A percentile compares a stretch with the other conserved stretches of the same genome.
These are phyloP conservation scores for Verticillium longisporum DNA, from an alignment of 2,329 filamentous ascomycete genomes.

Conservation along the genomic window DNA sequence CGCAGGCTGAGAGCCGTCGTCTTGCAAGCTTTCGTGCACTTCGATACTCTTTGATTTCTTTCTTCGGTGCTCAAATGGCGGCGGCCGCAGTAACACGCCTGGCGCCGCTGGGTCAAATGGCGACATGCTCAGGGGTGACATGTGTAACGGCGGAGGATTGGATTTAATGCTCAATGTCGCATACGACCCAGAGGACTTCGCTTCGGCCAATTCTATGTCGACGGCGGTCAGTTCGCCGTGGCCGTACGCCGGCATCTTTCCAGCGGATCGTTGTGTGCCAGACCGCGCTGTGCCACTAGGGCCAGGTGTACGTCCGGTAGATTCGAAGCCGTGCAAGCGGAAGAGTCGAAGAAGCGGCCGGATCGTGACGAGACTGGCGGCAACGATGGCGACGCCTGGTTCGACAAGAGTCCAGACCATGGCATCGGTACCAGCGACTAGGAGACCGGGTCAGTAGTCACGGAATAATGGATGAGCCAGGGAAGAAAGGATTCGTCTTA, in stretches of 20 bases:
- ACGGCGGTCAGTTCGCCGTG: slow-evolving; percentile 29
- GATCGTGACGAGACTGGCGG: slow-evolving; percentile 47
- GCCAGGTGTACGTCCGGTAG: slow-evolving; percentile 25
- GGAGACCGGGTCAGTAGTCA: slow-evolving; percentile 8
- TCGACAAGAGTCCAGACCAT: slow-evolving; percentile 53
- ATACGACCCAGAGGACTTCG: background rate
- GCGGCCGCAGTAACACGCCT: background rate
- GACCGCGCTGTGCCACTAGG: slow-evolving; percentile 22
- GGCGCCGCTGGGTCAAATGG: background rate
- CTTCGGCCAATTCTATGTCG: slow-evolving; percentile 19
- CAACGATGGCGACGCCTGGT: slow-evolving; percentile 47
- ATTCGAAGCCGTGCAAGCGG: slow-evolving; percentile 38
- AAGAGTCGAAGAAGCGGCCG: slow-evolving; percentile 44
- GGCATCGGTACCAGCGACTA: slow-evolving; percentile 41
- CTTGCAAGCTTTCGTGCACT: background rate
- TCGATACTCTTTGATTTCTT: background rate
- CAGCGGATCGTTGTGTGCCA: slow-evolving; percentile 17
- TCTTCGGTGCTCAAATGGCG: background rate
- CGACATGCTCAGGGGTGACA: background rate
- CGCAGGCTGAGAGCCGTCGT: background rate
- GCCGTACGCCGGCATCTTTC: slow-evolving; percentile 24
- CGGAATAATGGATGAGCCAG: no score
- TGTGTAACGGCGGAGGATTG: background rate
- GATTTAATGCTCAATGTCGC: background rate
- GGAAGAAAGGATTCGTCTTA: slow-evolving; percentile 19